Conservation (phyloP, 352 stramenopile species). For the Phytophthora pluvialis region DNA sequence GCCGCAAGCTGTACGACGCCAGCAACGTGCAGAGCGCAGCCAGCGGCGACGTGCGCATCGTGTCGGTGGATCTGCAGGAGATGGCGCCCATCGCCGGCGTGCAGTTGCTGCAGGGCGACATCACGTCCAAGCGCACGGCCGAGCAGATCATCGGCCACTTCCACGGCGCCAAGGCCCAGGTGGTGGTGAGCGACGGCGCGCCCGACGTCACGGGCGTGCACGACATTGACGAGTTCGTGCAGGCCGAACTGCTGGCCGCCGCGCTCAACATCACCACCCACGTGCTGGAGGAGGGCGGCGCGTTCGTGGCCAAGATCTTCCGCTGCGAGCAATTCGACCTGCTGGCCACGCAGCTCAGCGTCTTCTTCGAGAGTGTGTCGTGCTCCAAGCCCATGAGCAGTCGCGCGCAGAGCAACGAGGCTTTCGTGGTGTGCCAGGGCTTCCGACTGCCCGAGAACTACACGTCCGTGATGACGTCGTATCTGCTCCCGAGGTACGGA, state of each 20-base stretch:
- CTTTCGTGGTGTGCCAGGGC: conserved; percentile 96
- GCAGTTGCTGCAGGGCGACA: conserved; percentile 95
- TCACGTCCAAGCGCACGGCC: conserved; percentile 96
- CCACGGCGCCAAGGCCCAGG: conserved; percentile 92
- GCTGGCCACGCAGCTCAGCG: conserved; percentile 95
- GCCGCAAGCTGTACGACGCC: conserved; percentile 82
- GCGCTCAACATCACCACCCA: conserved; percentile 98
- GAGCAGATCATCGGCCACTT: conserved; percentile 96
- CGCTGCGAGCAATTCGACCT: conserved; percentile 96
- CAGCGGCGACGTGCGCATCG: conserved; percentile 79
- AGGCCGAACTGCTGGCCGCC: conserved; percentile 96
- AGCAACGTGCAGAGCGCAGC: conserved; percentile 33
- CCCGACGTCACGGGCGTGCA: conserved; percentile 99
- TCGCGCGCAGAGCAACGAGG: conserved; percentile 95
- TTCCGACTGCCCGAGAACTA: conserved; percentile 90
- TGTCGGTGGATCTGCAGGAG: conserved; percentile 99
- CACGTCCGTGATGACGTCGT: conserved; percentile 87
- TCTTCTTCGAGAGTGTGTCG: conserved; percentile 96
- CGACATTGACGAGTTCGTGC: conserved; percentile 98
- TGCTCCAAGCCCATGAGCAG: conserved; percentile 98
- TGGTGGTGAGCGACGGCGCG: conserved; percentile 99
- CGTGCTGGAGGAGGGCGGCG: conserved; percentile 93
- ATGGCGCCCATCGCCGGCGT: conserved; percentile 98
- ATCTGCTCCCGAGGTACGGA: conserved; percentile 71
- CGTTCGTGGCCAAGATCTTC: conserved; percentile 99